Evolutionary conservation across 495 filamentous ascomycete species (phyloP).

Genomic region (Xylaria venustula): DNA sequence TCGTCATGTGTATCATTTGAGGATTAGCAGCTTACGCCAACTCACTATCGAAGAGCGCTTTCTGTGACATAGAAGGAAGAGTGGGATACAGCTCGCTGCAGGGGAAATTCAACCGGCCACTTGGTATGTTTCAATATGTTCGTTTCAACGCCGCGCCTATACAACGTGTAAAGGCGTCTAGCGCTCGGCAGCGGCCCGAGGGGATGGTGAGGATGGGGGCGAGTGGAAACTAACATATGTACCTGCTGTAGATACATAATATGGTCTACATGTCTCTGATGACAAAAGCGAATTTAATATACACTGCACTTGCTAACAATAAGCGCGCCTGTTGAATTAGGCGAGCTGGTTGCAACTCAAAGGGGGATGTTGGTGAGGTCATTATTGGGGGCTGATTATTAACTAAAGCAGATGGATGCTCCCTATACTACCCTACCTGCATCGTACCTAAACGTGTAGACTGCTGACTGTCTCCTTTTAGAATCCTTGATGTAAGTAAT

Average conservation of each 20-base stretch:
- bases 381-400: slow-evolving; percentile 2
- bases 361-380: slow-evolving; percentile 1
- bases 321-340: not conserved
- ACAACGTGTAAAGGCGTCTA: slow-evolving; percentile 10
- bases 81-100: not conserved
- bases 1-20: not conserved
- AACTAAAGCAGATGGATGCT: not conserved
- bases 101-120: slow-evolving; percentile 1
- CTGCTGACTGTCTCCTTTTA: not conserved
- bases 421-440: not conserved
- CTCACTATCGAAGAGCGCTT: not conserved
- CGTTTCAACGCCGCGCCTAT: slow-evolving; percentile 10
- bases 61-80: slow-evolving; percentile 1
- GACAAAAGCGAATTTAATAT: too few relatives aligned
- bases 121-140: not conserved
- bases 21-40: not conserved
- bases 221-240: not conserved
- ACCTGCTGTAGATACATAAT: not conserved
- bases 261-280: too few relatives aligned
- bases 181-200: slow-evolving; percentile 14
- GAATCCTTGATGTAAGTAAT: not conserved
- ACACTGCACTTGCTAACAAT: not conserved
- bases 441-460: too few relatives aligned
- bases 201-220: slow-evolving; percentile 11
- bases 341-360: not conserved